Conservation (phyloP, 2,329 filamentous ascomycete genomes). For the Fusarium pilosicola region DNA sequence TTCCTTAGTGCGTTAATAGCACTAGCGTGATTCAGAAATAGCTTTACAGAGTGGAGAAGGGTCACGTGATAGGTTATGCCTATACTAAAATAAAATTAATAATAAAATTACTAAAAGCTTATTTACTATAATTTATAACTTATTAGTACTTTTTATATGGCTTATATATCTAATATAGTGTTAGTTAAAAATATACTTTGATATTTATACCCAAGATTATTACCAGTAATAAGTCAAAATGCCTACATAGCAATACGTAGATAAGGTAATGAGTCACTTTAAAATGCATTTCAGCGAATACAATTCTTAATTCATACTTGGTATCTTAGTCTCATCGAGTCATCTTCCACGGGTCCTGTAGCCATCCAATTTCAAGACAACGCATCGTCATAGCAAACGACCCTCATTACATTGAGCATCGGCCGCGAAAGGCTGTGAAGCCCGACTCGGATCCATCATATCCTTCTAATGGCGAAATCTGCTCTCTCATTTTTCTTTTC, state of each 20-base stretch:
- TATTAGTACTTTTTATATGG: neutral
- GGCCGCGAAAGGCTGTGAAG: constrained; percentile 20
- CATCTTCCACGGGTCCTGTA: neutral
- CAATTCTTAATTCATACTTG: constrained; percentile 13
- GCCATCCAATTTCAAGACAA: constrained; percentile 12
- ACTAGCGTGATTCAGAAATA: neutral
- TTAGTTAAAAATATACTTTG: neutral
- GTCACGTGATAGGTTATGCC: neutral
- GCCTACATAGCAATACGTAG: neutral
- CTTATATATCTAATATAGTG: neutral
- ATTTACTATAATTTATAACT: neutral
- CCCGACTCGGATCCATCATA: neutral
- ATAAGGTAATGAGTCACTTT: neutral
- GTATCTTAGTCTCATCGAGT: constrained; percentile 17
- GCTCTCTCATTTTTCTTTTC: neutral
- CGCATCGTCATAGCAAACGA: constrained; percentile 24
- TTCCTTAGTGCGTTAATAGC: constrained; percentile 10
- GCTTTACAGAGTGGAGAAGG: neutral
- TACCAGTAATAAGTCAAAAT: neutral
- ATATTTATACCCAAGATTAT: neutral
- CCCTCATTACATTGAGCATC: constrained; percentile 19
- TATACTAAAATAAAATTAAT: no score
- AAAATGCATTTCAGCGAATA: neutral
- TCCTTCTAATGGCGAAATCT: neutral
- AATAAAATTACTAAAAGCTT: neutral